Conservation (phyloP, 2,329 filamentous ascomycete genomes). For the Beauveria medogensis region DNA sequence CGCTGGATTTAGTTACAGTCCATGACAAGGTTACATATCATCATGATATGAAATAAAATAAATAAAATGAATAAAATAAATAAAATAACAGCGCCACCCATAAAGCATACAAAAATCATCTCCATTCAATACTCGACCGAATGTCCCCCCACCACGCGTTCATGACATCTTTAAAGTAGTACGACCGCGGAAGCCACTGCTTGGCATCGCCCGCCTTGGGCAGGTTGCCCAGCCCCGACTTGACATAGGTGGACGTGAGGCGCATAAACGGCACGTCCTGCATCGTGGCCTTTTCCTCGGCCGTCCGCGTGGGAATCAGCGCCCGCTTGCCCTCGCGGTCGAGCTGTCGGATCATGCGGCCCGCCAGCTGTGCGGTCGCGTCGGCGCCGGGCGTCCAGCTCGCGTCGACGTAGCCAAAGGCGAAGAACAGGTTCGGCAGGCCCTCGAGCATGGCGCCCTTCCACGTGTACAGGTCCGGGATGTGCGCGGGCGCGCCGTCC, state of each 20-base stretch:
- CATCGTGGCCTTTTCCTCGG: not conserved
- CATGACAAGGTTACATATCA: too few relatives aligned
- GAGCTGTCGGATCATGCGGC: slow-evolving; percentile 44
- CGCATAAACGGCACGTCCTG: not conserved
- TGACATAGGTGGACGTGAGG: slow-evolving; percentile 5
- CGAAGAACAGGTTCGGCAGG: slow-evolving; percentile 52
- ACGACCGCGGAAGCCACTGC: slow-evolving; percentile 5
- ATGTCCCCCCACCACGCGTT: slow-evolving; percentile 7
- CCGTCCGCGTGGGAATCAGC: not conserved
- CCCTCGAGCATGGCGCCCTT: slow-evolving; percentile 53
- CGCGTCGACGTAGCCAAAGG: slow-evolving; percentile 52
- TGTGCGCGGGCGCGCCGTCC: slow-evolving; percentile 38
- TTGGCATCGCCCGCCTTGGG: slow-evolving; percentile 7
- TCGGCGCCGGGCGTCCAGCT: slow-evolving; percentile 58
- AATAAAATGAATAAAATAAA: too few relatives aligned
- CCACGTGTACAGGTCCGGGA: slow-evolving; percentile 45
- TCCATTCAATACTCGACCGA: slow-evolving; percentile 6
- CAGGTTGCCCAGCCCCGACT: not conserved
- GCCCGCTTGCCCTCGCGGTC: slow-evolving; percentile 28
- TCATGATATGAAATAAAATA: too few relatives aligned
- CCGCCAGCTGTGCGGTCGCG: slow-evolving; percentile 38
- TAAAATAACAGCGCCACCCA: not conserved
- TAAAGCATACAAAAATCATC: not conserved
- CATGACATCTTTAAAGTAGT: not conserved
- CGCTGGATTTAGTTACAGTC: too few relatives aligned